Evolutionary conservation across 805 yeast genomes (phyloP), one percentile per base, ranked within the genome.

Genomic region (Ogataea philodendri): DNA sequence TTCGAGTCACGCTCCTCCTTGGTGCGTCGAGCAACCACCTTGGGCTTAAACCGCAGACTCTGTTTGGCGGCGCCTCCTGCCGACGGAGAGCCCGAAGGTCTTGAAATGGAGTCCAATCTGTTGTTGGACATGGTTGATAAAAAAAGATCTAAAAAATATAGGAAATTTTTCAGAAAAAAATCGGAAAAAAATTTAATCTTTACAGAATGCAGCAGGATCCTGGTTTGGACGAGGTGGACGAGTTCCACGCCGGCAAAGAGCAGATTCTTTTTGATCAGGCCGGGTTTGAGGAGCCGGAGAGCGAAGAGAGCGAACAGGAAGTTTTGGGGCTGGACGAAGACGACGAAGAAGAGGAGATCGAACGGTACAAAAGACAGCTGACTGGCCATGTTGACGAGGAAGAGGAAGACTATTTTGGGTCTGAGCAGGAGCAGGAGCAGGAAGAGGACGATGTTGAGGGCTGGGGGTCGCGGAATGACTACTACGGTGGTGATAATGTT

Each of bases 1-100:
- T 76, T 74, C 17, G 84, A 78, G 15, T 78, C 95, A 57, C 96
- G 68, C 49, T 87, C 96, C 48, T 84, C 89, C 48, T 85, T 81
- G 8, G 87, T 65, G 55, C 86, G 78, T 60, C 97, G 69, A 0
- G 88, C 88, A 26, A 89, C 95, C 2, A 71, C 81, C 59, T 89
- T 89, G 2, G 97, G 97, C 59, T 80, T 78, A 62, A 89, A 89
- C 59, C 82, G 81, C 42, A 83, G 63, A 2, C 76, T 67, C 6
- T 84, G 74, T 49, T 76, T 75, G 2, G 40, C 42, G 15, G 32
- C 48, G 30, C 10, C 49, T 49, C 9, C 50, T 42, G 24, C 42
- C 33, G 3, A 55, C 30, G 29, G 14, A 16, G 28, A 20, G 20
- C 35, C 29, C 4, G 39, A 24, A 4, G 35, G 39, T 16, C 35